Percentiles rank a stretch among this genome's conserved stretches.
Evolutionary conservation across 768 basidiomycete genomes (phyloP).

Genomic region (Lyophyllum decastes): DNA sequence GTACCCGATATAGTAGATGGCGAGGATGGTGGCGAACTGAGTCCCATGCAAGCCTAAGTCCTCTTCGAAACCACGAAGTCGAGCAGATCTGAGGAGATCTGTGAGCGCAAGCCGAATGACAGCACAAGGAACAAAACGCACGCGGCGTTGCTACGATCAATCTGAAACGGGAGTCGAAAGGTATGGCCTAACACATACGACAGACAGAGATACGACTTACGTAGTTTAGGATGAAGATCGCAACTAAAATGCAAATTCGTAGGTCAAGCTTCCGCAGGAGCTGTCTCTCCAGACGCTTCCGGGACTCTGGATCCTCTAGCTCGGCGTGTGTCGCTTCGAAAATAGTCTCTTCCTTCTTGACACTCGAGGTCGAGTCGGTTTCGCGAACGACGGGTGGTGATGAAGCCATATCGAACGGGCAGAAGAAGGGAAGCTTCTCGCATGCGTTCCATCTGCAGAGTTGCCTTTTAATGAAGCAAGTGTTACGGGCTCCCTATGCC

Average conservation of each 20-base stretch:
- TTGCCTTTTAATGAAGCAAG: not conserved
- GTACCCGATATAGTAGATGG: constrained; percentile 47
- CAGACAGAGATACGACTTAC: constrained; percentile 4
- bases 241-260: constrained; percentile 32
- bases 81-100: constrained; percentile 42
- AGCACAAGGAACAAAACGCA: not conserved
- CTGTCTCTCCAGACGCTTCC: constrained; percentile 18
- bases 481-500: too few species aligned
- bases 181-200: not conserved
- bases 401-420: not conserved
- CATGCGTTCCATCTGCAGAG: not conserved
- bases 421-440: not conserved
- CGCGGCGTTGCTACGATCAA: not conserved
- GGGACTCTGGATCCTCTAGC: not conserved
- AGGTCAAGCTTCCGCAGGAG: constrained; percentile 39
- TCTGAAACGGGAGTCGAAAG: not conserved
- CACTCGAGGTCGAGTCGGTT: not conserved
- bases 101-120: not conserved
- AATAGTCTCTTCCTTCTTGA: not conserved
- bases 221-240: constrained; percentile 25
- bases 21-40: constrained; percentile 50
- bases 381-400: not conserved
- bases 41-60: constrained; percentile 49
- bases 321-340: not conserved
- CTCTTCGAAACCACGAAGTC: constrained; percentile 52